These are phyloP conservation scores for Stentor roeselii DNA, from an alignment of 73 alveolate species.

Conservation along the genomic window DNA sequence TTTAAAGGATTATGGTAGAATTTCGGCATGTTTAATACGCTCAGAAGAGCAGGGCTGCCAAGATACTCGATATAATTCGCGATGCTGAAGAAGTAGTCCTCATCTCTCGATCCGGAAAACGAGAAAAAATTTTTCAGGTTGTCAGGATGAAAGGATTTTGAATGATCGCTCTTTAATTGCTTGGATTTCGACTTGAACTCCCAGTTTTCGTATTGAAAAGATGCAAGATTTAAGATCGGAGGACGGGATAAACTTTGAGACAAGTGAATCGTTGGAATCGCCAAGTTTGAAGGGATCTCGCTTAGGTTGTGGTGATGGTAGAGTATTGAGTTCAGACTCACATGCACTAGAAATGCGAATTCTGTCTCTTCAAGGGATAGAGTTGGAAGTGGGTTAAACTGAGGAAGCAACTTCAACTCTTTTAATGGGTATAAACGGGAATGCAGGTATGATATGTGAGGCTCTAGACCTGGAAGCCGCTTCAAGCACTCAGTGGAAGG, in stretches of 20 bases:
- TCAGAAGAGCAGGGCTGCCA: not conserved
- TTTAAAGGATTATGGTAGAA: not conserved
- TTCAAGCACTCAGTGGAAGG: not conserved
- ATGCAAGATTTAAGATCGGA: not conserved
- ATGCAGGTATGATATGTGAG: no score
- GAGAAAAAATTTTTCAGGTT: not conserved
- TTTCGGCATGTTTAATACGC: not conserved
- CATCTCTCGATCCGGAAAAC: not conserved
- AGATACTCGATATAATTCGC: constrained; percentile 10
- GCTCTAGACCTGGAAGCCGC: not conserved
- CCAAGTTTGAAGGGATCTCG: not conserved
- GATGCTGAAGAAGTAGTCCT: not conserved
- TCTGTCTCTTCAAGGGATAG: not conserved
- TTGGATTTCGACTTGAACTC: no score
- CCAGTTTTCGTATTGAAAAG: constrained; percentile 5
- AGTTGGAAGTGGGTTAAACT: no score
- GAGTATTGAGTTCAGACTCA: not conserved
- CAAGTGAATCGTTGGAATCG: not conserved
- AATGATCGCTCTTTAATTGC: no score
- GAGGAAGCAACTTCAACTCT: no score
- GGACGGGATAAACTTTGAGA: not conserved
- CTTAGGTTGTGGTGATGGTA: not conserved
- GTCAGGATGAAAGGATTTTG: not conserved
- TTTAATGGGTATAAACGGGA: no score
- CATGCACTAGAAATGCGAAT: not conserved